phyloP scores from a whole-genome alignment of 331 rosid species.

The Stylosanthes scabra region DNA sequence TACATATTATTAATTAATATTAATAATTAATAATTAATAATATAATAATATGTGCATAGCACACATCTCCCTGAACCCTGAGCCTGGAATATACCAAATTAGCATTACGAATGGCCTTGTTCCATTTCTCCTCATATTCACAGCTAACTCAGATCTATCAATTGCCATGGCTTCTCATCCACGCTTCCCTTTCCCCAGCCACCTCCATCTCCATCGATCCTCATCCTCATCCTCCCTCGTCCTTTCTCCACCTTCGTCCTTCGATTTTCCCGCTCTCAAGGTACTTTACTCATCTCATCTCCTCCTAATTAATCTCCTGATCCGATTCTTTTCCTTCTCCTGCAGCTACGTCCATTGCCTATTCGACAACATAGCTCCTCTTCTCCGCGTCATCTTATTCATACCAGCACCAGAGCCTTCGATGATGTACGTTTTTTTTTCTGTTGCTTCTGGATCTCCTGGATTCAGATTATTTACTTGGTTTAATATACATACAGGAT shows the following conservation, averaged over 20 bases:
- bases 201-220: slow-evolving; percentile 33
- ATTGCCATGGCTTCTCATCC: slow-evolving; percentile 52
- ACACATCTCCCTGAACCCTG: neutral
- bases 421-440: slow-evolving; percentile 61
- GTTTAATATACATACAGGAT: slow-evolving; percentile 65
- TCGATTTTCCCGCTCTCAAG: slow-evolving; percentile 10
- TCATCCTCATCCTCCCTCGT: slow-evolving; percentile 8
- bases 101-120: slow-evolving; percentile 23
- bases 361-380: slow-evolving; percentile 32
- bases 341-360: slow-evolving; percentile 54
- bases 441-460: too few species aligned
- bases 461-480: too few species aligned
- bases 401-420: slow-evolving; percentile 51
- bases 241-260: slow-evolving; percentile 6
- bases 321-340: neutral
- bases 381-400: slow-evolving; percentile 36
- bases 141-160: slow-evolving; percentile 19
- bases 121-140: slow-evolving; percentile 3
- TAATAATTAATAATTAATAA: too few species aligned
- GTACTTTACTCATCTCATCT: slow-evolving; percentile 1
- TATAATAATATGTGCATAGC: too few species aligned
- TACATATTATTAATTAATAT: too few species aligned
- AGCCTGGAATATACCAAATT: too few species aligned
- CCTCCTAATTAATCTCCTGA: too few species aligned
- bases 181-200: slow-evolving; percentile 32